Percentiles rank a stretch among this genome's conserved stretches.
These are phyloP conservation scores for Globisporangium carolinianum DNA, from an alignment of 352 stramenopile genomes.

Conservation along the genomic window DNA sequence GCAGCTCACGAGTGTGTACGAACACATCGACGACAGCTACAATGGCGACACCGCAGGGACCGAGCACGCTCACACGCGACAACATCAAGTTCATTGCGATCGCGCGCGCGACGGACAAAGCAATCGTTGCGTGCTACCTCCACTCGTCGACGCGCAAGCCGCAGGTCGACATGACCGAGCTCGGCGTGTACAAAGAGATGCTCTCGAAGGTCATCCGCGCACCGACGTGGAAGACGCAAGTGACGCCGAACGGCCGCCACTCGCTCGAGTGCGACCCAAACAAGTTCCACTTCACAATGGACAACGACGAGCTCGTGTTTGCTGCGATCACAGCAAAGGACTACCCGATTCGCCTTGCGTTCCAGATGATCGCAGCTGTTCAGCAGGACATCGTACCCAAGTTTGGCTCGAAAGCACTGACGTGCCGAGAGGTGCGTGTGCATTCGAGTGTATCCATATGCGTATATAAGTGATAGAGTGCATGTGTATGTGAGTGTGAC, in stretches of 20 bases:
- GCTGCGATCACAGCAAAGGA: slow-evolving; percentile 72
- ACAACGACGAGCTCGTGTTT: slow-evolving; percentile 85
- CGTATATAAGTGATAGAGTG: background rate
- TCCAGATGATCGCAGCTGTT: slow-evolving; percentile 72
- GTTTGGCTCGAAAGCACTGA: slow-evolving; percentile 66
- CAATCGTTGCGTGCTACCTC: slow-evolving; percentile 71
- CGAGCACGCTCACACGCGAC: slow-evolving; percentile 53
- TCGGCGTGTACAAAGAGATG: slow-evolving; percentile 73
- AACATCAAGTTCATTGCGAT: slow-evolving; percentile 85
- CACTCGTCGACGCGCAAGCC: slow-evolving; percentile 43
- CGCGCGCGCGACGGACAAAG: slow-evolving; percentile 73
- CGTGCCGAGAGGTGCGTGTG: slow-evolving; percentile 58
- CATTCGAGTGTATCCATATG: background rate
- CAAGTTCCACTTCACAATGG: slow-evolving; percentile 88
- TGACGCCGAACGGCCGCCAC: slow-evolving; percentile 79
- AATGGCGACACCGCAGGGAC: slow-evolving; percentile 14
- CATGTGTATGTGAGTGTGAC: background rate
- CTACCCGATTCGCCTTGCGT: slow-evolving; percentile 76
- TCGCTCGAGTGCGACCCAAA: slow-evolving; percentile 83
- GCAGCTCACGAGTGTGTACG: background rate
- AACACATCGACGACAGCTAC: slow-evolving; percentile 6
- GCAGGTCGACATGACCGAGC: slow-evolving; percentile 48
- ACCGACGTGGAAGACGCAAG: slow-evolving; percentile 81
- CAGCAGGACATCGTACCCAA: slow-evolving; percentile 76
- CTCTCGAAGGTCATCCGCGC: slow-evolving; percentile 74